phyloP scores from a whole-genome alignment of 805 yeast genomes.

The Spathaspora arborariae region DNA sequence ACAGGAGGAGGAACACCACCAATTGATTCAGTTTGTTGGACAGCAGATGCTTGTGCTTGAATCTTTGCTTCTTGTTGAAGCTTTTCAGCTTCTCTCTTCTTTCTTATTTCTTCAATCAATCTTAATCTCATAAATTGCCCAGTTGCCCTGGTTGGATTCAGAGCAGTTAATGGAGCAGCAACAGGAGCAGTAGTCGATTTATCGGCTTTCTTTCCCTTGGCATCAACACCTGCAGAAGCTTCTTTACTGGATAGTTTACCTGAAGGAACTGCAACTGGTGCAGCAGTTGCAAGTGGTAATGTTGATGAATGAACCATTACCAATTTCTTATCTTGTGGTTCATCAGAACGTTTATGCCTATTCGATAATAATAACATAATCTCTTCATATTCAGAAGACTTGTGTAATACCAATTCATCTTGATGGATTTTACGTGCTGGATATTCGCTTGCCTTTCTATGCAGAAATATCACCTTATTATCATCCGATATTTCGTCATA shows the following conservation, averaged over 20 bases:
- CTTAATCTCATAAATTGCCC: slow-evolving; percentile 81
- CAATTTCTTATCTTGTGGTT: slow-evolving; percentile 34
- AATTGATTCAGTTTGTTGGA: slow-evolving; percentile 4
- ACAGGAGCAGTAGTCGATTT: slow-evolving; percentile 11
- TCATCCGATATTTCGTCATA: slow-evolving; percentile 35
- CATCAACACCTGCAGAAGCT: slow-evolving; percentile 27
- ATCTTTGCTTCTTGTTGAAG: slow-evolving; percentile 39
- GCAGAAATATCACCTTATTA: slow-evolving; percentile 24
- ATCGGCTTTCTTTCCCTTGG: slow-evolving; percentile 20
- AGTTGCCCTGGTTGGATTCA: slow-evolving; percentile 23
- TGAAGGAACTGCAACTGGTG: slow-evolving; percentile 10
- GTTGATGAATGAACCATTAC: slow-evolving; percentile 34
- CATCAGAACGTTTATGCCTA: slow-evolving; percentile 36
- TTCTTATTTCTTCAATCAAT: slow-evolving; percentile 82
- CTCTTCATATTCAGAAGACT: slow-evolving; percentile 81
- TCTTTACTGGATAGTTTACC: slow-evolving; percentile 18
- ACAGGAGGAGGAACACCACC: not conserved
- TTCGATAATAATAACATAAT: slow-evolving; percentile 58
- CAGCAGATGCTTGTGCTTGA: slow-evolving; percentile 28
- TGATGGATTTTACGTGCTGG: slow-evolving; percentile 36
- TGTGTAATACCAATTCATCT: slow-evolving; percentile 50
- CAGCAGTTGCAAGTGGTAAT: slow-evolving; percentile 14
- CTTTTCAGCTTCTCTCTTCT: slow-evolving; percentile 50
- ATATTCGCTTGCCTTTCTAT: slow-evolving; percentile 29
- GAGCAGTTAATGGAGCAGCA: slow-evolving; percentile 12